phyloP scores from a whole-genome alignment of 2,329 filamentous ascomycete species.

The Xylaria sp. region DNA sequence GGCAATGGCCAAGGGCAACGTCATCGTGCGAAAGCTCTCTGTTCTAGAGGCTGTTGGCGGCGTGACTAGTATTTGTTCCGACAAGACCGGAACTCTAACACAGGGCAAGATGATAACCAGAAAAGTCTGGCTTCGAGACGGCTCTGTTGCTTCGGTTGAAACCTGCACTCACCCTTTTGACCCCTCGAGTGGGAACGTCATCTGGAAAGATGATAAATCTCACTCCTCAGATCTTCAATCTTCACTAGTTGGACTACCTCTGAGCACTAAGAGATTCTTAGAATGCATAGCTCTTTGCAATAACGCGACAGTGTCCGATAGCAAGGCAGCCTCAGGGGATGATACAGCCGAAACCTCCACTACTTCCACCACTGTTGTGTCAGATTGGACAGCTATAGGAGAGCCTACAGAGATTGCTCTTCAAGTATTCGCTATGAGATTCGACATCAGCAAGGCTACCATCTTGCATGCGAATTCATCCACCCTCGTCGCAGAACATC shows the following conservation, averaged over 20 bases:
- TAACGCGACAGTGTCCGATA: slow-evolving; percentile 61
- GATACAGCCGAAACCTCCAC: slow-evolving; percentile 60
- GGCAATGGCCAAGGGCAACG: slow-evolving; percentile 64
- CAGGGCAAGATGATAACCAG: slow-evolving; percentile 74
- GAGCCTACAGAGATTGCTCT: slow-evolving; percentile 80
- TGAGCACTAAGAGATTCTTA: slow-evolving; percentile 59
- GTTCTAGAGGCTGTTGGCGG: slow-evolving; percentile 74
- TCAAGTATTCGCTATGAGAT: slow-evolving; percentile 77
- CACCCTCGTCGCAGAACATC: slow-evolving; percentile 70
- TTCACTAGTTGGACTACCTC: slow-evolving; percentile 43
- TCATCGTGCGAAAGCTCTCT: slow-evolving; percentile 68
- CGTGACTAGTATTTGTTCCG: slow-evolving; percentile 76
- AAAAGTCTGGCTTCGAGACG: slow-evolving; percentile 69
- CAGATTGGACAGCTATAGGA: slow-evolving; percentile 68
- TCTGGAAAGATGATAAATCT: slow-evolving; percentile 53
- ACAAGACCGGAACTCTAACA: slow-evolving; percentile 75
- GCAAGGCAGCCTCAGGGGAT: slow-evolving; percentile 50
- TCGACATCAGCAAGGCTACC: slow-evolving; percentile 61
- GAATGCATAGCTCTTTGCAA: slow-evolving; percentile 71
- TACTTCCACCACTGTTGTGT: slow-evolving; percentile 56
- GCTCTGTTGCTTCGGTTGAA: slow-evolving; percentile 63
- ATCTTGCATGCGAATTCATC: slow-evolving; percentile 53
- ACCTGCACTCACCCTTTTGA: slow-evolving; percentile 69
- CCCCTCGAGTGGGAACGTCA: slow-evolving; percentile 65
- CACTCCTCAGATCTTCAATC: slow-evolving; percentile 37